A percentile compares a stretch with the other conserved stretches of the same genome.
phyloP scores from a whole-genome alignment of 306 rosid species.

The Geum urbanum region DNA sequence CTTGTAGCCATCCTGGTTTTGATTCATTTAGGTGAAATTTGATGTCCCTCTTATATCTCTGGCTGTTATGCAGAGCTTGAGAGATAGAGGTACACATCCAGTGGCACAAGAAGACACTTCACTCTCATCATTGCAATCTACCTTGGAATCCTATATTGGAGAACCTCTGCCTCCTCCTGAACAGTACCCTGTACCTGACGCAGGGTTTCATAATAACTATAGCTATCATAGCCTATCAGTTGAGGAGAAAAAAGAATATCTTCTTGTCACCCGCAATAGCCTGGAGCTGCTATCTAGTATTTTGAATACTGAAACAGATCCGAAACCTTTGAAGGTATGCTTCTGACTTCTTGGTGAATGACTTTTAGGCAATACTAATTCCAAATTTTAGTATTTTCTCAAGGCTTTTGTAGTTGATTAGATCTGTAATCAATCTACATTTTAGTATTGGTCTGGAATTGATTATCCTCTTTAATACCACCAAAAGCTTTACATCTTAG shows the following conservation, averaged over 20 bases:
- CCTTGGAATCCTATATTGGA: conserved; percentile 42
- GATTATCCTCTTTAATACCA: background rate
- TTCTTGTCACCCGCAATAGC: conserved; percentile 69
- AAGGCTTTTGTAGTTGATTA: background rate
- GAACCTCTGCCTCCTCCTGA: conserved; percentile 50
- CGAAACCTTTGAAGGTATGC: conserved; percentile 65
- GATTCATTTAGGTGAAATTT: background rate
- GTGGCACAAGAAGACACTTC: conserved; percentile 40
- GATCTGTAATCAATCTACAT: background rate
- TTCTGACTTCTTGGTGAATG: conserved; percentile 7
- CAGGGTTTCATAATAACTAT: conserved; percentile 37
- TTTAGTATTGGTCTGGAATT: background rate
- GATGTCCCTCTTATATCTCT: background rate
- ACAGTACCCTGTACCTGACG: conserved; percentile 50
- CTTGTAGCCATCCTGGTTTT: background rate
- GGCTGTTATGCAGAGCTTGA: conserved; percentile 54
- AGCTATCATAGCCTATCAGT: conserved; percentile 34
- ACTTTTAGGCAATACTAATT: background rate
- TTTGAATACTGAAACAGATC: conserved; percentile 55
- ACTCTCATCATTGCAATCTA: conserved; percentile 29
- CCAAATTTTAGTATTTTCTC: background rate
- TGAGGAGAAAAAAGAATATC: conserved; percentile 65
- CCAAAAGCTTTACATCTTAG: background rate
- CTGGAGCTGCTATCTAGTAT: conserved; percentile 69
- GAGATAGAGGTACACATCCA: conserved; percentile 40